Evolutionary conservation across 1,284 basidiomycete genomes (phyloP), one percentile per base, ranked within the genome.

Genomic region (Phellopilus nigrolimitatus): DNA sequence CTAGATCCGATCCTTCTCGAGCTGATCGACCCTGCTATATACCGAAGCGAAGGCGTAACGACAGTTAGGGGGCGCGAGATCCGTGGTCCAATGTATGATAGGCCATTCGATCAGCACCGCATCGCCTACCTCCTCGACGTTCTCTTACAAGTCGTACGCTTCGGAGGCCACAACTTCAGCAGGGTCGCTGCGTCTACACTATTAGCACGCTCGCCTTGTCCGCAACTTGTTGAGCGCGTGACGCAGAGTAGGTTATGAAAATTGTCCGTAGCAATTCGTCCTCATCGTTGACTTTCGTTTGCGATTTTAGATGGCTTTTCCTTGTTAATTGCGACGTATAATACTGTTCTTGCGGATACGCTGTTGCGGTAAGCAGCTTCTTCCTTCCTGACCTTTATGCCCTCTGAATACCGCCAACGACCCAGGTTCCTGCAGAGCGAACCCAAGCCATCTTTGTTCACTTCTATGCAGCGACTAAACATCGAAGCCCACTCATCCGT

Each of bases 81-180:
- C 3, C 76, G 78, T 43, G 76, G 77, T 1, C 86, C 81, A 59
- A 60, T 71, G 1, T 94, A 95, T 61, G 79, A 84, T 53, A 75
- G 78, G 21, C 74, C 86, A 0, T 88, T 91, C 58, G 91, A 97
- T 62, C 82, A 92, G 58, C 78, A 80, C 19, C 79, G 84, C 54
- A 70, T 82, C 10, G 76, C 80, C 49, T 80, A 91, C 64, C 67
- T 90, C 4, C 67, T 95, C 36, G 85, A 91, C 50, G 81, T 80
- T n/a, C 65, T 97, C 3, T 70, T 88, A 1, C 82, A 85, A 0
- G 74, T 98, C 3, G 80, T 90, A 39, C 79, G 82, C 19, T 94
- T 95, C 63, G 94, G 93, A 1, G 93, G 93, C 0, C 85, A 91
- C 65, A 90, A 88, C 0, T 91, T 95, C 63, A 74, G 80, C 38